phyloP scores from a whole-genome alignment of 257 asterid genomes.

The Parsonsia alboflavescens region DNA sequence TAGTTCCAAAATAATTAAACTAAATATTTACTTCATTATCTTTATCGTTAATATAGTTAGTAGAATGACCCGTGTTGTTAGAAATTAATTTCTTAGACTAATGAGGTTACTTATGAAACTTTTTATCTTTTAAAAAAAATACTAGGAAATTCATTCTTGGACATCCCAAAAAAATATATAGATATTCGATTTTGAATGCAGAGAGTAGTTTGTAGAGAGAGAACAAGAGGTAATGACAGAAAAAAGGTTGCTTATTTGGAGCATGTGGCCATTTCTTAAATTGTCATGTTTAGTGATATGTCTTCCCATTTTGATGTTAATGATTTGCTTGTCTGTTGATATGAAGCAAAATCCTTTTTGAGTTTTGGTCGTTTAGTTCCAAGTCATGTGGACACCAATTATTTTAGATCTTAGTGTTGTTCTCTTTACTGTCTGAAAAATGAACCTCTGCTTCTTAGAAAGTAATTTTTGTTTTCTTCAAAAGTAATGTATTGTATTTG shows the following conservation, averaged over 20 bases:
- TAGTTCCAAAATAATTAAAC: no score
- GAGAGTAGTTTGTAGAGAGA: not conserved
- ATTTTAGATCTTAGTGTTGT: not conserved
- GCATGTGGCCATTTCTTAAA: not conserved
- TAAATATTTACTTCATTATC: no score
- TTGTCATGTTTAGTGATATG: not conserved
- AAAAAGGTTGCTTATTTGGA: not conserved
- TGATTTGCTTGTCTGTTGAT: not conserved
- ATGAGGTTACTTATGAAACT: no score
- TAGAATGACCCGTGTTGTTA: no score
- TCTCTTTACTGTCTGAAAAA: constrained; percentile 2
- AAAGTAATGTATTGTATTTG: not conserved
- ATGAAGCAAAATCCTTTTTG: not conserved
- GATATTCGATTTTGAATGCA: no score
- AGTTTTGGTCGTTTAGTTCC: not conserved
- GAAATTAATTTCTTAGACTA: no score
- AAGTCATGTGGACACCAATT: not conserved
- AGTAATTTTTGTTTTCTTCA: not conserved
- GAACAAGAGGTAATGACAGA: not conserved
- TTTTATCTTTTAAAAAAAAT: no score
- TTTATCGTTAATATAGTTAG: no score
- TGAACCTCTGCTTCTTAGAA: not conserved
- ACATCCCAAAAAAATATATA: no score
- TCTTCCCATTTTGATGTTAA: not conserved
- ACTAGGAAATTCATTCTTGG: no score